phyloP scores from a whole-genome alignment of 768 basidiomycete genomes.

The Tulasnella sp. region DNA sequence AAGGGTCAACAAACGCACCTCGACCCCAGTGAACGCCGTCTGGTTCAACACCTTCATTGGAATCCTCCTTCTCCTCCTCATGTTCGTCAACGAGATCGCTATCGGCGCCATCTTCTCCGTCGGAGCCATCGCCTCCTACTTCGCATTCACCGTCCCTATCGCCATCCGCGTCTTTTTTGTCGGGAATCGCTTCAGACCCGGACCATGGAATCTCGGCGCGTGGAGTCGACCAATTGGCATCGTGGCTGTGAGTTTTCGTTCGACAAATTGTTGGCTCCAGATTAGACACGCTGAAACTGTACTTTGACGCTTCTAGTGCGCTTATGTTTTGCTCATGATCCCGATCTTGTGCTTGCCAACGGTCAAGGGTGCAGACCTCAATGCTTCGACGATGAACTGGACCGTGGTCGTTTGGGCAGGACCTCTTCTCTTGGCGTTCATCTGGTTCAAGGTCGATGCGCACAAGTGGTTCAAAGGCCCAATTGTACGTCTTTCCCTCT shows the following conservation, averaged over 20 bases:
- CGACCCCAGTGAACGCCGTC: neutral
- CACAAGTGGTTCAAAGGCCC: neutral
- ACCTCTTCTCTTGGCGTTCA: conserved; percentile 8
- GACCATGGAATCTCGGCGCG: conserved; percentile 17
- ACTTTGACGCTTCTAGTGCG: neutral
- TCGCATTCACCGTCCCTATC: conserved; percentile 17
- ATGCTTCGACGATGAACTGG: conserved; percentile 12
- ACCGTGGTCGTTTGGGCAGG: conserved; percentile 15
- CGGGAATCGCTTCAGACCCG: conserved; percentile 14
- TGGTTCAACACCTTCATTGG: conserved; percentile 15
- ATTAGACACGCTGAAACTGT: no score
- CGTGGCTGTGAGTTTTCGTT: neutral
- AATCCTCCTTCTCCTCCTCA: conserved; percentile 10
- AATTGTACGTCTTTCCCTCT: neutral
- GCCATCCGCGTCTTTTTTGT: conserved; percentile 9
- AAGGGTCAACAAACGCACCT: conserved; percentile 12
- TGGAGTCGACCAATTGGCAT: conserved; percentile 12
- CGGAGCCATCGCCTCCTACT: conserved; percentile 5
- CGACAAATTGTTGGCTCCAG: no score
- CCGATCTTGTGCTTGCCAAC: conserved; percentile 14
- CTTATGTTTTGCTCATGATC: conserved; percentile 12
- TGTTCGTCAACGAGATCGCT: conserved; percentile 12
- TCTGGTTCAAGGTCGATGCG: conserved; percentile 1
- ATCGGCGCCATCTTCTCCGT: conserved; percentile 14
- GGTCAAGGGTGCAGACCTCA: conserved; percentile 6